Percentiles rank a stretch among this genome's conserved stretches.
phyloP scores from a whole-genome alignment of 192 early-diverging fungal genomes.

The Linnemannia zychae region DNA sequence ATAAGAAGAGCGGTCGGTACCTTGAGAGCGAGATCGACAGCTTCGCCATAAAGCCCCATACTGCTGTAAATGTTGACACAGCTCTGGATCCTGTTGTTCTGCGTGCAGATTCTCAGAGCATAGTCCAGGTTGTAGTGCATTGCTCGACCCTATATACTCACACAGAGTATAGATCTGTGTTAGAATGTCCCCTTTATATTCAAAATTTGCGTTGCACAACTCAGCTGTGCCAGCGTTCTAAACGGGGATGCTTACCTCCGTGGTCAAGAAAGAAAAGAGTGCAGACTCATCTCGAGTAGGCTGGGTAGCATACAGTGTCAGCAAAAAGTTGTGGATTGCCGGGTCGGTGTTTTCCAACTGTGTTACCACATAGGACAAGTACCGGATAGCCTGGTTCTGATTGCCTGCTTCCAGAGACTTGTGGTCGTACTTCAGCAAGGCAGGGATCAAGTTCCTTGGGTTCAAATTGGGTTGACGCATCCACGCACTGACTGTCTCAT shows the following conservation, averaged over 20 bases:
- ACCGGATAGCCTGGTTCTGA: slow-evolving; percentile 90
- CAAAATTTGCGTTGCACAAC: too few species aligned
- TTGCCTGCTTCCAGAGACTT: slow-evolving; percentile 35
- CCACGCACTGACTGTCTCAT: slow-evolving; percentile 88
- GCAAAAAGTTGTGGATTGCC: slow-evolving; percentile 94
- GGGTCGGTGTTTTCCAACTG: slow-evolving; percentile 85
- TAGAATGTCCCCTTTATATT: too few species aligned
- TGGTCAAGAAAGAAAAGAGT: slow-evolving; percentile 82
- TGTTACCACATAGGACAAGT: slow-evolving; percentile 87
- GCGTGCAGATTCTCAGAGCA: slow-evolving; percentile 90
- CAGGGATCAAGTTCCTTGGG: slow-evolving; percentile 87
- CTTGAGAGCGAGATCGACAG: slow-evolving; percentile 90
- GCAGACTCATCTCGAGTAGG: slow-evolving; percentile 75
- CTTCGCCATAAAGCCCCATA: slow-evolving; percentile 92
- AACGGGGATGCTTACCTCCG: slow-evolving; percentile 62
- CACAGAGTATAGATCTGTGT: neutral
- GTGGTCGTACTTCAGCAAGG: slow-evolving; percentile 87
- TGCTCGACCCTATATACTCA: slow-evolving; percentile 69
- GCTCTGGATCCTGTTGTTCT: slow-evolving; percentile 84
- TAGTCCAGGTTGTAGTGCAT: slow-evolving; percentile 94
- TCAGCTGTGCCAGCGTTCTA: too few species aligned
- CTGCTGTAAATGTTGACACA: slow-evolving; percentile 92
- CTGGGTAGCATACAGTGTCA: slow-evolving; percentile 82
- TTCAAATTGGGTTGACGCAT: slow-evolving; percentile 88
- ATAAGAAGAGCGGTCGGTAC: too few species aligned